Conservation (phyloP, 305 asterid species). For the Fraxinus platypoda region DNA sequence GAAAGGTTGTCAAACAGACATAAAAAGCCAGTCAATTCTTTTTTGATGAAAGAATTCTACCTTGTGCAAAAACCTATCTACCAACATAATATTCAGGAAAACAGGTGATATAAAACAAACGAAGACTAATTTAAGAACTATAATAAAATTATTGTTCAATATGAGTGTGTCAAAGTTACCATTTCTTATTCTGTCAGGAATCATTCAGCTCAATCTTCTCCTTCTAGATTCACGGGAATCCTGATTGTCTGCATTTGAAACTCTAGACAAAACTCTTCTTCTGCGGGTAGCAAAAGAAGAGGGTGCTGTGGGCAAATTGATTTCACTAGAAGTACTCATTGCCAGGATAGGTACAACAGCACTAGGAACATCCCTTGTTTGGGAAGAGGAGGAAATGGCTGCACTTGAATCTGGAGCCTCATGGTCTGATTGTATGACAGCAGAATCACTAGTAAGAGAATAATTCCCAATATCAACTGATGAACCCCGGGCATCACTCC, state of each 20-base stretch:
- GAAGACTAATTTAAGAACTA: conserved; percentile 18
- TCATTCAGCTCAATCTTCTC: conserved; percentile 62
- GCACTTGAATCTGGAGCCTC: conserved; percentile 31
- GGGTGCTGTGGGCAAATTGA: conserved; percentile 22
- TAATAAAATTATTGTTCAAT: conserved; percentile 19
- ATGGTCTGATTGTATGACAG: conserved; percentile 26
- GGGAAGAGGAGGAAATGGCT: conserved; percentile 35
- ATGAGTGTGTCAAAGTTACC: conserved; percentile 26
- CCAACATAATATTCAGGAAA: conserved; percentile 9
- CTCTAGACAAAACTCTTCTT: conserved; percentile 46
- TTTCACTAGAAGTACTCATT: conserved; percentile 27
- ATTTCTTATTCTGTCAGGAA: neutral
- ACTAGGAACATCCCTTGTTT: conserved; percentile 33
- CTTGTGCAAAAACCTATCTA: conserved; percentile 11
- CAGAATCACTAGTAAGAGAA: conserved; percentile 33
- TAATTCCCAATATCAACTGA: conserved; percentile 35
- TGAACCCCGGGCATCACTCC: conserved; percentile 32
- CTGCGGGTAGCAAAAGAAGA: conserved; percentile 45
- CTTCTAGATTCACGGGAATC: conserved; percentile 60
- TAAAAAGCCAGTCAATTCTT: neutral
- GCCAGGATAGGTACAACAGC: conserved; percentile 26
- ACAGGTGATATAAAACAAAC: conserved; percentile 20
- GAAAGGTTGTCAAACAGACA: neutral
- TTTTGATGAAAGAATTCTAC: conserved; percentile 20
- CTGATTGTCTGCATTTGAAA: conserved; percentile 36